Evolutionary conservation across 1,284 basidiomycete genomes (phyloP).

Genomic region (Inonotus obliquus): DNA sequence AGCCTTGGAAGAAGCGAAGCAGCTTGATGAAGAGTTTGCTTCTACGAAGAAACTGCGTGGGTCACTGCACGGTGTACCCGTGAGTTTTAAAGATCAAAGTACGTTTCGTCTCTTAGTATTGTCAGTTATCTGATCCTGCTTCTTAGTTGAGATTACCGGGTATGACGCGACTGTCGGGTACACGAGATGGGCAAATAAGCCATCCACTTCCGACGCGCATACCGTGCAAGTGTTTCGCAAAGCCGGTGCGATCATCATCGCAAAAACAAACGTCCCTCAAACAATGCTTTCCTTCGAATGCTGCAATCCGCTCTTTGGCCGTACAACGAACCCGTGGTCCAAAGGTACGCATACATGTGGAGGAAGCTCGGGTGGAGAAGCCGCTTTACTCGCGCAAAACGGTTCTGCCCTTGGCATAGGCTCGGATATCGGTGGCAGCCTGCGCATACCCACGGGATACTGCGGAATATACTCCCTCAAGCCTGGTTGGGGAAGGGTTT

Average conservation of each 20-base stretch:
- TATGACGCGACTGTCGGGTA: conserved; percentile 73
- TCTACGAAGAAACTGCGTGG: conserved; percentile 58
- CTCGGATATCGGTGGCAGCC: conserved; percentile 71
- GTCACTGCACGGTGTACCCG: conserved; percentile 78
- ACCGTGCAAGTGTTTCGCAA: conserved; percentile 45
- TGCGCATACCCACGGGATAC: conserved; percentile 77
- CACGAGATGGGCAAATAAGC: conserved; percentile 60
- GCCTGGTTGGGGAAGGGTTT: conserved; percentile 54
- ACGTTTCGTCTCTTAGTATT: conserved; percentile 22
- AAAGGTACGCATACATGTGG: conserved; percentile 56
- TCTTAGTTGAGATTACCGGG: conserved; percentile 49
- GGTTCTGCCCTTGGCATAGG: conserved; percentile 78
- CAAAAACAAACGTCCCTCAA: conserved; percentile 79
- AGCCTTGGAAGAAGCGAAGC: conserved; percentile 57
- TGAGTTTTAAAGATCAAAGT: conserved; percentile 74
- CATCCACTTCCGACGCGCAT: conserved; percentile 50
- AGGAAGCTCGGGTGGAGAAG: conserved; percentile 80
- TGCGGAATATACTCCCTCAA: conserved; percentile 83
- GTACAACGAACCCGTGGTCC: conserved; percentile 68
- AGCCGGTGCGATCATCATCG: conserved; percentile 54
- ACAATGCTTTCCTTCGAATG: conserved; percentile 88
- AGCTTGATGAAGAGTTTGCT: conserved; percentile 64
- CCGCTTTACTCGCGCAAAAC: conserved; percentile 68
- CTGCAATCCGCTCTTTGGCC: conserved; percentile 78
- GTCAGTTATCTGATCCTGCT: neutral